Percentiles rank a stretch among this genome's conserved stretches.
phyloP scores from a whole-genome alignment of 352 stramenopile genomes.

The Elongisporangium undulatum region DNA sequence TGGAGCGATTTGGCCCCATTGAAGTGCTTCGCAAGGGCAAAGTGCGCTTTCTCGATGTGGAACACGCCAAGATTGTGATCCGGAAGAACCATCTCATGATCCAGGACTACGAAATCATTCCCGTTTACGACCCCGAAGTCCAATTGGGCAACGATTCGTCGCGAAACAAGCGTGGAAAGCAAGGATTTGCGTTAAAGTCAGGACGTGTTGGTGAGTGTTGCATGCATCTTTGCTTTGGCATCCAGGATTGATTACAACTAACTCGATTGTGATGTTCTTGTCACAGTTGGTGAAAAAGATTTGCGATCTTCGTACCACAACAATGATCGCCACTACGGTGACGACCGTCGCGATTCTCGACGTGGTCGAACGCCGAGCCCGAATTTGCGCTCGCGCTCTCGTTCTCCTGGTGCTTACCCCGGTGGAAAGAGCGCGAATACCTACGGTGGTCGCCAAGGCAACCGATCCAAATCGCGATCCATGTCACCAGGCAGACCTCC shows the following conservation, averaged over 20 bases:
- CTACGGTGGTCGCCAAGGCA: conserved; percentile 7
- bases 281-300: neutral
- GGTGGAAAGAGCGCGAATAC: neutral
- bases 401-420: neutral
- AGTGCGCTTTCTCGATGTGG: conserved; percentile 46
- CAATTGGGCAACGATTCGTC: conserved; percentile 50
- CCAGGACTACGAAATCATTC: conserved; percentile 49
- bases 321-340: neutral
- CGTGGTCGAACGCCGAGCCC: neutral
- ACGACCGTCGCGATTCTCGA: neutral
- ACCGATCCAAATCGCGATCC: conserved; percentile 21
- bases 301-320: neutral
- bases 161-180: conserved; percentile 22
- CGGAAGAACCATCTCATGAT: conserved; percentile 38
- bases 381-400: neutral
- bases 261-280: neutral
- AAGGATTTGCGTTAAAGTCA: conserved; percentile 50
- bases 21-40: conserved; percentile 32
- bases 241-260: neutral
- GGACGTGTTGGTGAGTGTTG: conserved; percentile 41
- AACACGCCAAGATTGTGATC: conserved; percentile 59
- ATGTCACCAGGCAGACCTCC: conserved; percentile 10
- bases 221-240: neutral
- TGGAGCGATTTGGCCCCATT: conserved; percentile 48
- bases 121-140: conserved; percentile 65